A percentile compares a stretch with the other conserved stretches of the same genome.
Evolutionary conservation across 768 basidiomycete species (phyloP).

Genomic region (Russula compacta): DNA sequence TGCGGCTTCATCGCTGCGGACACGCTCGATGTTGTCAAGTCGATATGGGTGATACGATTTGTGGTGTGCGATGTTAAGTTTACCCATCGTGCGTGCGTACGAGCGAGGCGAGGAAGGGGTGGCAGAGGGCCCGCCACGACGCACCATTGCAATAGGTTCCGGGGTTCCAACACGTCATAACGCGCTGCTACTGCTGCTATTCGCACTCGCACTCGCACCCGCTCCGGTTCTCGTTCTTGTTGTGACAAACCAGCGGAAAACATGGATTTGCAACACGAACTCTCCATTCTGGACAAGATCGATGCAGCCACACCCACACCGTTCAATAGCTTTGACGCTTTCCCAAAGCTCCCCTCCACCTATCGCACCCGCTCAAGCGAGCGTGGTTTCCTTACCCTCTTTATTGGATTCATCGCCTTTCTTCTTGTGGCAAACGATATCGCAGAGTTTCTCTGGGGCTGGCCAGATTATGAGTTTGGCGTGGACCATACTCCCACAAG

Average conservation of each 20-base stretch:
- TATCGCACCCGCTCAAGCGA: conserved; percentile 27
- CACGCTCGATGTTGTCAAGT: conserved; percentile 74
- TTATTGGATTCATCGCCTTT: conserved; percentile 54
- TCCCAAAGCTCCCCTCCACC: conserved; percentile 31
- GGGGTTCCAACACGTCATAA: conserved; percentile 10
- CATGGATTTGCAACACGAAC: conserved; percentile 25
- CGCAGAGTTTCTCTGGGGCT: conserved; percentile 88
- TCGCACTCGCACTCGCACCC: neutral
- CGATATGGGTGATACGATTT: conserved; percentile 87
- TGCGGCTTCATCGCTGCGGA: conserved; percentile 75
- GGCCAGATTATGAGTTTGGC: conserved; percentile 83
- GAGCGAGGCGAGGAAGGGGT: neutral
- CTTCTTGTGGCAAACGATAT: conserved; percentile 81
- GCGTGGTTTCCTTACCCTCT: conserved; percentile 38
- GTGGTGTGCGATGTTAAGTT: conserved; percentile 84
- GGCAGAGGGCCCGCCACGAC: neutral
- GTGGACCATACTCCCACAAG: conserved; percentile 58
- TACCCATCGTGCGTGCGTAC: conserved; percentile 45
- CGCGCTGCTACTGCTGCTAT: too few species aligned
- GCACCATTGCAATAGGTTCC: neutral
- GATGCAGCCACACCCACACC: conserved; percentile 23
- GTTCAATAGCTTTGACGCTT: conserved; percentile 32
- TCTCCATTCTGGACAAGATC: conserved; percentile 23
- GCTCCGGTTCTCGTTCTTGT: conserved; percentile 24
- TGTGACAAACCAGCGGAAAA: conserved; percentile 56